Evolutionary conservation across 306 rosid genomes (phyloP).

Genomic region (cucumber (Cucumis sativus)): DNA sequence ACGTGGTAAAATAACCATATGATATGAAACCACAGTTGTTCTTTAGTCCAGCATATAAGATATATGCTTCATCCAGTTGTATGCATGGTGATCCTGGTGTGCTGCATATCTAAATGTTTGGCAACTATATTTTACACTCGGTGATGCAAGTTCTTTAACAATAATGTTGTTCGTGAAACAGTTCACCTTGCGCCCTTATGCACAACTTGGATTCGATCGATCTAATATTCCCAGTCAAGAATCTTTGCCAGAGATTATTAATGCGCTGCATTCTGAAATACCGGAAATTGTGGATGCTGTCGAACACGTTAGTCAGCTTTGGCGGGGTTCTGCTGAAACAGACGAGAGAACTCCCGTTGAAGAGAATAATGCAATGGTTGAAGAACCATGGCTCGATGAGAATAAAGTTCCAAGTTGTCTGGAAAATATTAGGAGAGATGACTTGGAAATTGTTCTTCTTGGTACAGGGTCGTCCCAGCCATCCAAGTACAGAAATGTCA

Average conservation of each 20-base stretch:
- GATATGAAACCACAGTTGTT: neutral
- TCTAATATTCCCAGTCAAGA: conserved; percentile 44
- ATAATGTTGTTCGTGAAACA: conserved; percentile 22
- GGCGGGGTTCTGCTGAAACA: conserved; percentile 29
- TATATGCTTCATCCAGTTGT: neutral
- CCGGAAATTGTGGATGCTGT: conserved; percentile 75
- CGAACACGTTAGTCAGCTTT: conserved; percentile 48
- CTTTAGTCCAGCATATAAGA: neutral
- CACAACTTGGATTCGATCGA: conserved; percentile 67
- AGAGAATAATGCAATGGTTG: conserved; percentile 30
- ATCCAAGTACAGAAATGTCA: conserved; percentile 87
- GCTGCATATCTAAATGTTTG: neutral
- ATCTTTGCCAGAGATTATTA: conserved; percentile 38
- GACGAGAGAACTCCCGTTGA: conserved; percentile 20
- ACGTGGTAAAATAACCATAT: neutral
- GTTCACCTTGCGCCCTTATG: conserved; percentile 82
- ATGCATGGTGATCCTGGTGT: neutral
- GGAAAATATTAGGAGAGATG: conserved; percentile 73
- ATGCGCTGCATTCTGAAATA: conserved; percentile 54
- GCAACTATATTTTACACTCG: neutral
- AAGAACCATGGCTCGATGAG: conserved; percentile 72
- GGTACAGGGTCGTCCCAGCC: conserved; percentile 99
- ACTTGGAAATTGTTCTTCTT: conserved; percentile 88
- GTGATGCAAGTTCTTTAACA: neutral
- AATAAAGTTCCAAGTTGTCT: conserved; percentile 55